Base-by-base conservation (phyloP, 495 filamentous ascomycete species). In the Aeminium ludgeri region DNA sequence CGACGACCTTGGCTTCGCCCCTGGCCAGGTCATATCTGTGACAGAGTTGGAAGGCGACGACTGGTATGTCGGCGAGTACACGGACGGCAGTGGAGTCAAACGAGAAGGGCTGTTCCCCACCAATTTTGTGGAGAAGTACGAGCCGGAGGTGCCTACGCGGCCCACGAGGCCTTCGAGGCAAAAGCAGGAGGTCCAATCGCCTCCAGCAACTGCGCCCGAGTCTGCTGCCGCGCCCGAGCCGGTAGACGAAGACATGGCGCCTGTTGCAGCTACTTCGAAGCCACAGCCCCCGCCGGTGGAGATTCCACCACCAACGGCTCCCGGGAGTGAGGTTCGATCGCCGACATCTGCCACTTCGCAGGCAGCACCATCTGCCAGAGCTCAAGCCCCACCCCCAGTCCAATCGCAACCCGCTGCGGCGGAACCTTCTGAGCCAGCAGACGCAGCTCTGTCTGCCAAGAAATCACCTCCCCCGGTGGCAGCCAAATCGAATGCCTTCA, bases 111-210 rank as follows among this genome's bases (percentile, higher is more conserved):
- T 97, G 42, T 97, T 97, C 63, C 89, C 89, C 11, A 79, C 75
- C 54, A 97, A 96, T 62, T 97, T 97, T 51, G 91, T 97, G 38
- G 87, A 97, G 59, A 77, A 78, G 56, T 92, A 82, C 57, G 85
- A 93, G 49, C 89, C 91, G 18, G 81, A 78, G 45, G 78, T 85
- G 44, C 89, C 89, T 41, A 83, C 86, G 25, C 75, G 89, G 31
- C 89, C 89, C 33, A 65, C 73, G 13, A 73, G 89, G 43, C 62
- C 67, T 3, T 64, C 62, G 16, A 76, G 82, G 32, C 67, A 74
- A 36, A 94, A 80, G 66, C 86, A 74, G 58, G 83, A 91, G 45
- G 43, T 58, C 11, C 68, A 71, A 23, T 46, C 54, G 52, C 51
- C 33, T 17, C 35, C 40, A 20, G 36, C 43, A 29, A 13, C 49